Conservation (phyloP, 1,284 basidiomycete species). For the Fistulina hepatica region DNA sequence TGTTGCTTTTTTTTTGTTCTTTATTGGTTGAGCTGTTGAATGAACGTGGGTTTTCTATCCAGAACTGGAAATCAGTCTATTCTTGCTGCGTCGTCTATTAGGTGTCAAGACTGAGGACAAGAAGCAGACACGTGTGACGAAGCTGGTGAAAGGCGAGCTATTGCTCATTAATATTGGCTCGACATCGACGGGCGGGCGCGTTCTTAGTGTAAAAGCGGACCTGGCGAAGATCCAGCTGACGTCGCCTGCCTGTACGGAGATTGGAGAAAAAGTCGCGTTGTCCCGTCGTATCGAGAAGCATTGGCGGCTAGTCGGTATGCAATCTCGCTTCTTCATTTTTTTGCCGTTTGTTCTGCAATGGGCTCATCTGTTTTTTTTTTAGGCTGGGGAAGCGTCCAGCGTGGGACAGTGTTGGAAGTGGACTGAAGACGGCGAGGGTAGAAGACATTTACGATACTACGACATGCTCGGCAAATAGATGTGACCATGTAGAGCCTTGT, state of each 20-base stretch:
- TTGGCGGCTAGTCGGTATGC: conserved; percentile 81
- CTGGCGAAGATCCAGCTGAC: conserved; percentile 88
- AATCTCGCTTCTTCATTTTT: neutral
- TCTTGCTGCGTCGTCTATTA: conserved; percentile 88
- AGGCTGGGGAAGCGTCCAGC: conserved; percentile 45
- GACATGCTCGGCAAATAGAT: too few relatives aligned
- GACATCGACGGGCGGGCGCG: conserved; percentile 88
- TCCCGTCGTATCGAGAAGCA: conserved; percentile 94
- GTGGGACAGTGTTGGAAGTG: conserved; percentile 40
- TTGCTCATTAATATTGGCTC: conserved; percentile 92
- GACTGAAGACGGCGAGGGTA: conserved; percentile 31
- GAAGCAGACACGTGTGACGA: conserved; percentile 94
- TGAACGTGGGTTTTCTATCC: neutral
- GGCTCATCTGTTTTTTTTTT: conserved; percentile 4
- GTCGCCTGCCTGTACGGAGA: conserved; percentile 86
- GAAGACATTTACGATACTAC: too few relatives aligned
- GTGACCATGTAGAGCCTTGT: too few relatives aligned
- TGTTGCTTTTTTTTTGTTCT: neutral
- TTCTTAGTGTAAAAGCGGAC: conserved; percentile 85
- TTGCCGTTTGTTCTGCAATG: neutral
- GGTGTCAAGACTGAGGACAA: conserved; percentile 98
- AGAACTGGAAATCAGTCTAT: conserved; percentile 87
- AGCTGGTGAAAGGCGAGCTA: conserved; percentile 88
- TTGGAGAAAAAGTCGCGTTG: conserved; percentile 92
- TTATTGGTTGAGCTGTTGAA: neutral